Percentiles rank a stretch among this genome's conserved stretches.
These are phyloP conservation scores for Pleurotus giganteus DNA, from an alignment of 768 basidiomycete species.

Conservation along the genomic window DNA sequence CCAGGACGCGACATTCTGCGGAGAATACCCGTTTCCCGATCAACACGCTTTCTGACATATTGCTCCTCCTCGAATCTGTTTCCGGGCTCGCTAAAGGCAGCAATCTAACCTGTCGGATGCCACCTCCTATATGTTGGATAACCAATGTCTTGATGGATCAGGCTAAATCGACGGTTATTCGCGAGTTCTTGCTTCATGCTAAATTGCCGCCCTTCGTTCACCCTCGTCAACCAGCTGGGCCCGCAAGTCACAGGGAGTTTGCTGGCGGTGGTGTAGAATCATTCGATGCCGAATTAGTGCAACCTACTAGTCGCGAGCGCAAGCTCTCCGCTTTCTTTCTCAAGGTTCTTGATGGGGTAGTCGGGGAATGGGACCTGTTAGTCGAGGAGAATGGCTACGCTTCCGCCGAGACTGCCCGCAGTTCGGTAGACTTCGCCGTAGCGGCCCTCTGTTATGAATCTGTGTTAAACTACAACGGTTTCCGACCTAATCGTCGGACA, in stretches of 20 bases:
- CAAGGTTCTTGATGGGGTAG: conserved; percentile 56
- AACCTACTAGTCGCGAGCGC: conserved; percentile 57
- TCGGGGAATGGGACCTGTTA: conserved; percentile 42
- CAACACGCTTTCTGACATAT: conserved; percentile 57
- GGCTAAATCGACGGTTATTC: conserved; percentile 52
- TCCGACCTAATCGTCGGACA: conserved; percentile 54
- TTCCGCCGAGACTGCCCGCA: conserved; percentile 63
- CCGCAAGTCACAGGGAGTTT: background rate
- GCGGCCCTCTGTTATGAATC: conserved; percentile 69
- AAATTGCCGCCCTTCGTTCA: conserved; percentile 45
- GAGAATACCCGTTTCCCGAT: conserved; percentile 36
- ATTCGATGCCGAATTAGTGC: conserved; percentile 29
- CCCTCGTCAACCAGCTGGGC: background rate
- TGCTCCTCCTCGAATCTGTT: conserved; percentile 61
- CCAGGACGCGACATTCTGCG: conserved; percentile 11
- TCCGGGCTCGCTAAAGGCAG: conserved; percentile 52
- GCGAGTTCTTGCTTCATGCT: conserved; percentile 70
- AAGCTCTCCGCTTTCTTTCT: conserved; percentile 61
- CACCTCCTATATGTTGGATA: conserved; percentile 69
- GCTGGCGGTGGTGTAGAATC: conserved; percentile 3
- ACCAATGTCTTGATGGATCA: conserved; percentile 62
- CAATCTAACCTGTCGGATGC: conserved; percentile 42
- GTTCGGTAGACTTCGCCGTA: conserved; percentile 67
- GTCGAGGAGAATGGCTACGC: conserved; percentile 32
- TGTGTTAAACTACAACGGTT: conserved; percentile 63